Percentiles rank a stretch among this genome's conserved stretches.
Evolutionary conservation across 768 basidiomycete species (phyloP).

Genomic region (Xanthoconium purpureum): DNA sequence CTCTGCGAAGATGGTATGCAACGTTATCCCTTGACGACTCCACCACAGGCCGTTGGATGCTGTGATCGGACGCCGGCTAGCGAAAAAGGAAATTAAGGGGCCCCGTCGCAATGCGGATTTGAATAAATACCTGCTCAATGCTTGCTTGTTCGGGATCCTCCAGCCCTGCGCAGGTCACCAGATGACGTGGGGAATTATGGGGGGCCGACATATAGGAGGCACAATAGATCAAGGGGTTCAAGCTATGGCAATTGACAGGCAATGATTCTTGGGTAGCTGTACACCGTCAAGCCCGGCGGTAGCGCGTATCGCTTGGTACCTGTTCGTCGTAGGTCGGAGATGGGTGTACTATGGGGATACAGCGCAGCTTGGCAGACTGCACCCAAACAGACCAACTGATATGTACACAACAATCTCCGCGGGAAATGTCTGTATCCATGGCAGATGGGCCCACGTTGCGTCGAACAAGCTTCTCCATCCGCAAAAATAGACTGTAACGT

Average conservation of each 20-base stretch:
- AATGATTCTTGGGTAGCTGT: neutral
- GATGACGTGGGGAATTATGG: conserved; percentile 24
- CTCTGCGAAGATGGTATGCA: conserved; percentile 1
- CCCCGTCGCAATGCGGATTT: neutral
- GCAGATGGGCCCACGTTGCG: conserved; percentile 23
- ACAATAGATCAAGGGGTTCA: neutral
- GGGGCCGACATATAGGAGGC: conserved; percentile 21
- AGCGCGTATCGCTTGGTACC: neutral
- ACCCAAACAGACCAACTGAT: conserved; percentile 8
- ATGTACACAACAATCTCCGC: conserved; percentile 25
- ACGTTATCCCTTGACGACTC: conserved; percentile 15
- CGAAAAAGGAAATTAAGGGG: conserved; percentile 19
- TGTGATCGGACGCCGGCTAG: conserved; percentile 1
- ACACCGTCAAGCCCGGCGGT: neutral
- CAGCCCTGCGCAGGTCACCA: neutral
- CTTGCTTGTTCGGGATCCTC: conserved; percentile 9
- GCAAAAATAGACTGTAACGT: conserved; percentile 22
- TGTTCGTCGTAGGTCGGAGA: conserved; percentile 21
- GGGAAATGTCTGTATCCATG: conserved; percentile 31
- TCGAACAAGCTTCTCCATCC: conserved; percentile 16
- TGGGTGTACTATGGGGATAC: conserved; percentile 24
- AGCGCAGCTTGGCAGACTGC: conserved; percentile 14
- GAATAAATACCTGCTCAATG: neutral
- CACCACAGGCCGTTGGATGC: conserved; percentile 1
- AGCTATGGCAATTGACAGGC: neutral